These are phyloP conservation scores for Coffea humblotiana DNA, from an alignment of 305 asterid species.

Conservation along the genomic window DNA sequence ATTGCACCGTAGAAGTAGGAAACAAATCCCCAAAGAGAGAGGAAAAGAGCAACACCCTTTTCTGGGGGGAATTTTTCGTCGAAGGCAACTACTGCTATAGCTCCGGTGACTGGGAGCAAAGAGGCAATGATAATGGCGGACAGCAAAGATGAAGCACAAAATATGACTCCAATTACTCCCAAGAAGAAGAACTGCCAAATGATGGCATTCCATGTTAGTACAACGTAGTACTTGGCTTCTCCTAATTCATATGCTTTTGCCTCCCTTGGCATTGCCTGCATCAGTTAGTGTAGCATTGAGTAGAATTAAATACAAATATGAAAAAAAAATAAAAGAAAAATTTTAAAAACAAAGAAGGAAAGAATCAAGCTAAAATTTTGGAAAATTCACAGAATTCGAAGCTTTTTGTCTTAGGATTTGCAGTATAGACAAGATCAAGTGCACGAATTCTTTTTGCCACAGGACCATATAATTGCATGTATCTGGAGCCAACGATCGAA, in stretches of 20 bases:
- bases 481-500: too few species aligned
- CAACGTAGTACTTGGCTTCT: conserved; percentile 5
- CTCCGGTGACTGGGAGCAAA: background rate
- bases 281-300: background rate
- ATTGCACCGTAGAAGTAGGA: conserved; percentile 19
- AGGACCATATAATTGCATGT: too few species aligned
- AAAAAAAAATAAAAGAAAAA: too few species aligned
- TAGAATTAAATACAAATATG: too few species aligned
- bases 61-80: conserved; percentile 15
- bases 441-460: background rate
- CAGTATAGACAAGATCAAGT: too few species aligned
- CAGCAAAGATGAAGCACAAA: conserved; percentile 7
- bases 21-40: conserved; percentile 19
- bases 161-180: conserved; percentile 18
- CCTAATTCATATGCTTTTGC: conserved; percentile 21
- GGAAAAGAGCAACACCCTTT: conserved; percentile 18
- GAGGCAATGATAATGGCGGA: conserved; percentile 1
- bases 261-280: conserved; percentile 18
- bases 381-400: too few species aligned
- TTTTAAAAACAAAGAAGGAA: too few species aligned
- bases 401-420: too few species aligned
- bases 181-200: background rate
- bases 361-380: too few species aligned
- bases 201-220: background rate
- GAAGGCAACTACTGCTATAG: conserved; percentile 3